These are phyloP conservation scores for Stygiomarasmius scandens DNA, from an alignment of 1,284 basidiomycete genomes.

Conservation along the genomic window DNA sequence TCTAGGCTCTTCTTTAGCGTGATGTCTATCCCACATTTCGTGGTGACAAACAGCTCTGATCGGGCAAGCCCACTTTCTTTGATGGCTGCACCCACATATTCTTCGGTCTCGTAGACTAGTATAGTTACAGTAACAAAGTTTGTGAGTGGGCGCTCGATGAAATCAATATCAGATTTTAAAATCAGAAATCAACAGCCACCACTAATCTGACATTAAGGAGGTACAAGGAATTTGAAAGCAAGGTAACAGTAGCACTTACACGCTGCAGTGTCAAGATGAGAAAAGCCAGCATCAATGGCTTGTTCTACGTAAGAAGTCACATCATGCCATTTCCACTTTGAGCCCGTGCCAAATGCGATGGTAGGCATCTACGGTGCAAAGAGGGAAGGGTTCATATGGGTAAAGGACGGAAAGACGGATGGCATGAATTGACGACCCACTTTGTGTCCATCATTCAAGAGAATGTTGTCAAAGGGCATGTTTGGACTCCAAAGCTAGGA, in stretches of 20 bases:
- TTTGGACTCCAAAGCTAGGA: too few relatives aligned
- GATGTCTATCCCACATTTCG: conserved; percentile 47
- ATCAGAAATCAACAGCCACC: too few relatives aligned
- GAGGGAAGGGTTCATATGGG: too few relatives aligned
- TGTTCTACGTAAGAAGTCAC: conserved; percentile 37
- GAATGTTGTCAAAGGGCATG: conserved; percentile 18
- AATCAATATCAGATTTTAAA: too few relatives aligned
- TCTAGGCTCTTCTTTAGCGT: conserved; percentile 16
- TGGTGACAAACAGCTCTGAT: conserved; percentile 57
- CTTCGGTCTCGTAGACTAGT: conserved; percentile 54
- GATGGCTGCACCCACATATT: conserved; percentile 53
- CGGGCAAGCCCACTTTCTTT: conserved; percentile 50
- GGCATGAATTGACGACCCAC: neutral
- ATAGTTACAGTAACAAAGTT: too few relatives aligned
- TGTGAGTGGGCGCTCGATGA: too few relatives aligned
- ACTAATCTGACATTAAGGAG: too few relatives aligned
- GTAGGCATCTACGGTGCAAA: conserved; percentile 24
- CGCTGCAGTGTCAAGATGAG: conserved; percentile 52
- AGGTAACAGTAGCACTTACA: conserved; percentile 29
- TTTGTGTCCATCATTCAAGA: conserved; percentile 20
- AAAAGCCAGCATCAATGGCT: conserved; percentile 49
- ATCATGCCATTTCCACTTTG: conserved; percentile 26
- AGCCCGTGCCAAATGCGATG: conserved; percentile 33
- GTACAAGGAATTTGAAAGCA: neutral
- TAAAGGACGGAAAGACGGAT: too few relatives aligned